Evolutionary conservation across 2,329 filamentous ascomycete genomes (phyloP).

Genomic region (Sarocladium brachiariae): DNA sequence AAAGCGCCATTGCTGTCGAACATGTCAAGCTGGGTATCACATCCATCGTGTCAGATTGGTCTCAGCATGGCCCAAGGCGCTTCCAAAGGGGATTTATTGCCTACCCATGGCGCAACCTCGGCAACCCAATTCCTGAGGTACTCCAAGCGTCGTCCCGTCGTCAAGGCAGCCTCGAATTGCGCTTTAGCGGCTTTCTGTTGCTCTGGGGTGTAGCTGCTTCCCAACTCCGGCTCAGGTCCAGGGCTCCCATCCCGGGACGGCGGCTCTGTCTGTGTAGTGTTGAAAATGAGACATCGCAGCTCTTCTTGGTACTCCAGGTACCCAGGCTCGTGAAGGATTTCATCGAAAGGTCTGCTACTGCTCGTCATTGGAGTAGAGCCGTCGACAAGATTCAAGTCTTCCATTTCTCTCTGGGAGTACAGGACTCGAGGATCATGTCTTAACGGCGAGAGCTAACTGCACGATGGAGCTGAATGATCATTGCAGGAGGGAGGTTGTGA

Average conservation of each 20-base stretch:
- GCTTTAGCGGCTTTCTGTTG: slow-evolving; percentile 17
- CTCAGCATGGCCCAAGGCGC: too few relatives aligned
- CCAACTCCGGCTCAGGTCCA: slow-evolving; percentile 15
- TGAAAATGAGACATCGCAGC: slow-evolving; percentile 38
- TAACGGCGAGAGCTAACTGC: too few relatives aligned
- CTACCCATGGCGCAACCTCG: slow-evolving; percentile 45
- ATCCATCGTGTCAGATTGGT: too few relatives aligned
- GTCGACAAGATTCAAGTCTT: background rate
- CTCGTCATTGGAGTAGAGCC: slow-evolving; percentile 19
- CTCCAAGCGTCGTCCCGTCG: slow-evolving; percentile 25
- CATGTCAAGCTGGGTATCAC: slow-evolving; percentile 46
- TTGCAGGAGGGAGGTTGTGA: too few relatives aligned
- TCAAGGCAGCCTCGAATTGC: slow-evolving; percentile 21
- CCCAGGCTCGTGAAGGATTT: slow-evolving; percentile 31
- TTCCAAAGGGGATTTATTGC: slow-evolving; percentile 10
- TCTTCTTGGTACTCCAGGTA: slow-evolving; percentile 40
- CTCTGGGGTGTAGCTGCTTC: slow-evolving; percentile 10
- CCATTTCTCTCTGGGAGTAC: background rate
- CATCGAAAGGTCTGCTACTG: slow-evolving; percentile 25
- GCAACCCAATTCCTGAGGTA: slow-evolving; percentile 45
- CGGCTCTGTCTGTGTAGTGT: slow-evolving; percentile 34
- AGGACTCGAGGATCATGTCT: too few relatives aligned
- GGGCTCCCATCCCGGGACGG: slow-evolving; percentile 34
- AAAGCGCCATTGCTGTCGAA: slow-evolving; percentile 48
- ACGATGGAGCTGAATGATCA: too few relatives aligned